These are phyloP conservation scores for Plectosphaerella sp. DNA, from an alignment of 2,329 filamentous ascomycete species.

Conservation along the genomic window DNA sequence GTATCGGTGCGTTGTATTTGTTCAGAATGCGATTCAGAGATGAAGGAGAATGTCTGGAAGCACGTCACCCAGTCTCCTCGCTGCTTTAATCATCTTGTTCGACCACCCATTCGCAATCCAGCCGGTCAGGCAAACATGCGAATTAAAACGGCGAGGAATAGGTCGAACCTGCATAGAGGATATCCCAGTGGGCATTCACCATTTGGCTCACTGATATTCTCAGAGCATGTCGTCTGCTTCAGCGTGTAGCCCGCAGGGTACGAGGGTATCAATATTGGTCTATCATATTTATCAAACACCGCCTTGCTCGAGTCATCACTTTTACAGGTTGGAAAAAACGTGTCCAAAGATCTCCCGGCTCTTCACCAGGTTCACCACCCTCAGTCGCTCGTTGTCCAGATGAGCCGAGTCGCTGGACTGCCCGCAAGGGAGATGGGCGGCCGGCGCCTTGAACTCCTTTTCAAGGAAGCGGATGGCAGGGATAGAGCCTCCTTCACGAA, in stretches of 20 bases:
- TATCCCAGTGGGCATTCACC: too few species aligned
- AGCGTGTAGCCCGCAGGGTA: background rate
- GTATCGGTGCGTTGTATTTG: too few species aligned
- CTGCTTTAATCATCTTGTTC: too few species aligned
- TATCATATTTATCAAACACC: background rate
- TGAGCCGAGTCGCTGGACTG: slow-evolving; percentile 93
- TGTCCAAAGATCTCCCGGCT: slow-evolving; percentile 86
- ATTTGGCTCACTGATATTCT: too few species aligned
- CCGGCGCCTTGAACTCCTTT: slow-evolving; percentile 87
- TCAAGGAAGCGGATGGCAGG: slow-evolving; percentile 91
- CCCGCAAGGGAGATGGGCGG: slow-evolving; percentile 89
- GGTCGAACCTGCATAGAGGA: too few species aligned
- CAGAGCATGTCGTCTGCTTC: background rate
- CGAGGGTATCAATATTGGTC: slow-evolving; percentile 1
- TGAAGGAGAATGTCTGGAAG: too few species aligned
- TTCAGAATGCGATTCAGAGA: too few species aligned
- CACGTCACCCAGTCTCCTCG: background rate
- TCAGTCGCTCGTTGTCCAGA: slow-evolving; percentile 89
- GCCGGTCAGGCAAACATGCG: too few species aligned
- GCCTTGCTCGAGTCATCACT: background rate
- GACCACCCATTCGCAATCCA: too few species aligned
- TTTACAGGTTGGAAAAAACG: slow-evolving; percentile 68
- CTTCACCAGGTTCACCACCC: slow-evolving; percentile 83
- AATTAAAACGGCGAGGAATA: too few species aligned
- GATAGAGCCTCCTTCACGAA: slow-evolving; percentile 92